Evolutionary conservation across 148 eudicot species (phyloP).

Genomic region (Chenopodium formosanum): DNA sequence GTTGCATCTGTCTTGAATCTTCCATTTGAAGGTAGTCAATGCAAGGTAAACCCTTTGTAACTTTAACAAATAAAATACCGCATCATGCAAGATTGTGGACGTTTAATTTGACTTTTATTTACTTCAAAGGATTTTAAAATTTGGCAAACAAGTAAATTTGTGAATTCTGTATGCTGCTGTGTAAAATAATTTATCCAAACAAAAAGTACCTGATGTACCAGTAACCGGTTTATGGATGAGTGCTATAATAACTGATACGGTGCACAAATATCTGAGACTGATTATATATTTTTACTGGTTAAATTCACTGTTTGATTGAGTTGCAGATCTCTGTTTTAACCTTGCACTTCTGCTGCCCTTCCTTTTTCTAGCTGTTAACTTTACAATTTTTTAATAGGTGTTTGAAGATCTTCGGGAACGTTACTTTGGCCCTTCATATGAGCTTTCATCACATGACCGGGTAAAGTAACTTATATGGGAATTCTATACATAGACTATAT

Average conservation of each 20-base stretch:
- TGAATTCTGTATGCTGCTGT: background rate
- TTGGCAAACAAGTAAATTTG: no score
- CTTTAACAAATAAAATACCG: background rate
- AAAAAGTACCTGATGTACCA: background rate
- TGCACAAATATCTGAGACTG: background rate
- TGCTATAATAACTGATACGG: background rate
- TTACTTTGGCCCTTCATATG: constrained; percentile 81
- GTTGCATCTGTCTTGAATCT: constrained; percentile 76
- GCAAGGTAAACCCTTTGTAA: constrained; percentile 51
- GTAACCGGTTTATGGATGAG: no score
- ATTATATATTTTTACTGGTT: background rate
- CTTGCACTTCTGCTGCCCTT: background rate
- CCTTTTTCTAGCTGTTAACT: background rate
- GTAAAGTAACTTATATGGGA: constrained; percentile 28
- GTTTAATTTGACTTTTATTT: no score
- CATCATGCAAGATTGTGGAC: background rate
- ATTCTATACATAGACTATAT: background rate
- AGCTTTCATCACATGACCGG: constrained; percentile 71
- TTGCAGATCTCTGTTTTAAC: background rate
- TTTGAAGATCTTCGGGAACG: constrained; percentile 78
- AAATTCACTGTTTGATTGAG: constrained; percentile 3
- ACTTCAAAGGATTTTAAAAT: no score
- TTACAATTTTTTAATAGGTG: constrained; percentile 40
- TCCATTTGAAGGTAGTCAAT: constrained; percentile 75
- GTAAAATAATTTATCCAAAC: background rate